Conservation (phyloP, 2,329 filamentous ascomycete genomes). For the Lachnellula suecica region DNA sequence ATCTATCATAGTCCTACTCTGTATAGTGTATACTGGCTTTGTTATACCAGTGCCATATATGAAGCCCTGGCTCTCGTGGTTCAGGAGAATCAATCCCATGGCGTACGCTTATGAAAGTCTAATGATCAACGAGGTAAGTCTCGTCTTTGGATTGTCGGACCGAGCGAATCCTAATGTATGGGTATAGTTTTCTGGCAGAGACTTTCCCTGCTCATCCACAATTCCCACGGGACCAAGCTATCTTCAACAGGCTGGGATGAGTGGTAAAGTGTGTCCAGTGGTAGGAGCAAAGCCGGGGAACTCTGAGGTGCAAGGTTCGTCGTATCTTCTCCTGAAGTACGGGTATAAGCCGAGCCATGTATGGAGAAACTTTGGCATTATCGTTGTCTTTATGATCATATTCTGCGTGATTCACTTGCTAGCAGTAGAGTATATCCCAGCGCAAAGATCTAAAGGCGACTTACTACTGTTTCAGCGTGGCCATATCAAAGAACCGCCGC, state of each 20-base stretch:
- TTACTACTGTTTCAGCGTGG: slow-evolving; percentile 72
- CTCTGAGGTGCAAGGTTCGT: slow-evolving; percentile 54
- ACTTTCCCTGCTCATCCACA: slow-evolving; percentile 14
- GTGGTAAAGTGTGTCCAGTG: slow-evolving; percentile 48
- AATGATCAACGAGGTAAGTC: slow-evolving; percentile 72
- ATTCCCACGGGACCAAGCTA: slow-evolving; percentile 10
- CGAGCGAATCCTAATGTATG: neutral
- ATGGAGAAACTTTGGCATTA: slow-evolving; percentile 63
- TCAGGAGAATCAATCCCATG: slow-evolving; percentile 61
- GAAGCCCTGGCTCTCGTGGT: slow-evolving; percentile 78
- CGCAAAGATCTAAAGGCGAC: slow-evolving; percentile 70
- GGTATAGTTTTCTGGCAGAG: slow-evolving; percentile 44
- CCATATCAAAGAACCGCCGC: slow-evolving; percentile 35
- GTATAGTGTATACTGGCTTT: slow-evolving; percentile 36
- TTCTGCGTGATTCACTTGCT: slow-evolving; percentile 61
- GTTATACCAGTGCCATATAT: slow-evolving; percentile 53
- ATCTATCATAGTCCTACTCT: slow-evolving; percentile 41
- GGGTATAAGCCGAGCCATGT: slow-evolving; percentile 31
- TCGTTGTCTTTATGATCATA: slow-evolving; percentile 61
- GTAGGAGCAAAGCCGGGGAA: slow-evolving; percentile 55
- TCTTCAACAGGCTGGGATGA: neutral
- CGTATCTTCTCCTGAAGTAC: slow-evolving; percentile 5
- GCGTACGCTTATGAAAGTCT: slow-evolving; percentile 77
- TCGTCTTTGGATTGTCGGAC: neutral
- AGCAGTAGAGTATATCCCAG: slow-evolving; percentile 54